A percentile compares a stretch with the other conserved stretches of the same genome.
Conservation (phyloP, 1,139 yeast species). For the Lodderomyces metapsilosis region DNA sequence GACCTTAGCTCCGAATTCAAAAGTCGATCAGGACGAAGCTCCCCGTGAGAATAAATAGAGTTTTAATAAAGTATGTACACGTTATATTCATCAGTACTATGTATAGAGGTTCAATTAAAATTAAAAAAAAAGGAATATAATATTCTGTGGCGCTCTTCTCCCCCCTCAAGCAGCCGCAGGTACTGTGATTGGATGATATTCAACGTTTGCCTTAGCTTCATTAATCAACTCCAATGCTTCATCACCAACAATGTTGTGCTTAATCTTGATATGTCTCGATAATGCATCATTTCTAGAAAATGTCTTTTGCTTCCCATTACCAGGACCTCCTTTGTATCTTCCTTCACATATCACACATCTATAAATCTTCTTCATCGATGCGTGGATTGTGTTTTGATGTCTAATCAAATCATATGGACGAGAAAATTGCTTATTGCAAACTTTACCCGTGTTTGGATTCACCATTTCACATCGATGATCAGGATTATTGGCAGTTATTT, state of each 20-base stretch:
- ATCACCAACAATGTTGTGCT: conserved; percentile 46
- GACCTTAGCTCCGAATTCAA: background rate
- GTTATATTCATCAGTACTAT: background rate
- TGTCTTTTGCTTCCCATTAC: conserved; percentile 57
- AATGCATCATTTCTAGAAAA: conserved; percentile 51
- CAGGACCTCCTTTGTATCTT: conserved; percentile 48
- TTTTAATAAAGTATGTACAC: background rate
- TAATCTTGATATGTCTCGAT: conserved; percentile 48
- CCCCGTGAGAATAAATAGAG: too few species aligned
- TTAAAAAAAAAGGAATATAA: too few species aligned
- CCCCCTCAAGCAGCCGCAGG: background rate
- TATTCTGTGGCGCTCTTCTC: too few species aligned
- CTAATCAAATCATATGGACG: conserved; percentile 50
- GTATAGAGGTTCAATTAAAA: background rate
- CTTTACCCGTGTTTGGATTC: conserved; percentile 51
- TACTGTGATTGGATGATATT: conserved; percentile 42
- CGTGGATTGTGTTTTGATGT: conserved; percentile 52
- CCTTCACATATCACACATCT: conserved; percentile 54
- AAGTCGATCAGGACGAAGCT: background rate
- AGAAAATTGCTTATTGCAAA: conserved; percentile 47
- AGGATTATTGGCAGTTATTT: conserved; percentile 27
- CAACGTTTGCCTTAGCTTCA: conserved; percentile 75
- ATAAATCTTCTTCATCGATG: conserved; percentile 47
- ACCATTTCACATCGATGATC: conserved; percentile 50
- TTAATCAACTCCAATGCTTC: conserved; percentile 61